Base-by-base conservation (phyloP, 2,329 filamentous ascomycete genomes). In the Sarocladium strictum region DNA sequence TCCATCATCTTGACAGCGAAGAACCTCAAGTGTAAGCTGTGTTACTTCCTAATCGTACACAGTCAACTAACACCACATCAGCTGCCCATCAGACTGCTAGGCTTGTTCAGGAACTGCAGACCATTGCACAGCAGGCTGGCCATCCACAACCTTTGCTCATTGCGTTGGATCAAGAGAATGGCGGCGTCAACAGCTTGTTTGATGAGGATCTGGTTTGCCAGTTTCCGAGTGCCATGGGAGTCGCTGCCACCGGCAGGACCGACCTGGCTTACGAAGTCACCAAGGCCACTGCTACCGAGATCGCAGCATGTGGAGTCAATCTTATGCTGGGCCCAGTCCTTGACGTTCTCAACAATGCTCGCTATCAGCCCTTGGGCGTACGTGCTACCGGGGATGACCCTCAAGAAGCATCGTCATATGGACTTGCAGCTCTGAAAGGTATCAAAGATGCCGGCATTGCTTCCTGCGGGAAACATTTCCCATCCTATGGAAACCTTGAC, bases 121-220 rank as follows among this genome's bases (percentile, higher is more conserved):
- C 86, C 51, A 93, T 96, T 65, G 94, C 94, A 35, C 89, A 90
- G 65, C 82, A 95, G 70, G 87, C 93, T 57, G 93, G 93, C 19
- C 93, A 97, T 69, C 87, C 89, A 2, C 86, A 93, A 2, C 94
- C 94, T 2, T 75, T 99, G 17, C 77, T 95, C 54, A 97, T 99
- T 62, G 92, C 89, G 37, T 76, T 97, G 35, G 94, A 97, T 66
- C 94, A 99, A 68, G 94, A 99, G 69, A 97, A 99, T 83, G 94
- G 94, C 59, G 92, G 93, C 2, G 93, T 97, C 68, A 97, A 97
- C 74, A 96, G 90, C 71, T 80, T 97, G 2, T 97, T 95, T 65
- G 93, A 97, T 68, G 91, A 96, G 62, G 90, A 94, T 64, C 94
- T 92, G 67, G 93, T 97, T 61, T 91, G 90, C 60, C 94, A 97